These are phyloP conservation scores for Penicillium decumbens DNA, from an alignment of 2,329 filamentous ascomycete species.

Conservation along the genomic window DNA sequence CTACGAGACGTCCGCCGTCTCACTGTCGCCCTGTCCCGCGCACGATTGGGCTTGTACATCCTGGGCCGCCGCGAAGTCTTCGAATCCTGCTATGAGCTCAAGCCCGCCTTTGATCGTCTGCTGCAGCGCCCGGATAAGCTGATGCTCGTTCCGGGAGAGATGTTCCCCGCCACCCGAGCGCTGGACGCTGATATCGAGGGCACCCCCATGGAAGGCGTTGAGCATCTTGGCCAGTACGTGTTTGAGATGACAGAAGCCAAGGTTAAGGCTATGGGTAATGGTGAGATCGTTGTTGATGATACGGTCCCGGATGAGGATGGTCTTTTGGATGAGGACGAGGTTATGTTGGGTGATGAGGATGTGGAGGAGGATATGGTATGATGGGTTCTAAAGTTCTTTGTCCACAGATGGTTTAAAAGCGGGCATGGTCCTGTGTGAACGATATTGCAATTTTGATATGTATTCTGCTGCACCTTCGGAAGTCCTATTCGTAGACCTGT, in stretches of 20 bases:
- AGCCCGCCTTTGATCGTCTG: constrained; percentile 76
- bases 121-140: constrained; percentile 76
- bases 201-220: constrained; percentile 81
- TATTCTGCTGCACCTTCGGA: background rate
- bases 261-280: constrained; percentile 53
- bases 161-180: constrained; percentile 66
- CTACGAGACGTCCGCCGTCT: constrained; percentile 87
- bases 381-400: constrained; percentile 12
- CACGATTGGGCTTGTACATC: constrained; percentile 85
- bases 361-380: constrained; percentile 36
- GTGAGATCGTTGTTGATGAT: constrained; percentile 36
- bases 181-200: constrained; percentile 47
- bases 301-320: constrained; percentile 28
- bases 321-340: constrained; percentile 34
- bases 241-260: constrained; percentile 87
- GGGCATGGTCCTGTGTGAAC: constrained; percentile 1
- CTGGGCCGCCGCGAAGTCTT: constrained; percentile 85
- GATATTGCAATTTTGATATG: constrained; percentile 6
- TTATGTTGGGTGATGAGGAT: constrained; percentile 32
- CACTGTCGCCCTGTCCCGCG: constrained; percentile 89
- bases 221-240: constrained; percentile 94
- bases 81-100: constrained; percentile 80
- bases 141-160: constrained; percentile 74
- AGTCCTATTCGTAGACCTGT: background rate
- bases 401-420: constrained; percentile 4